Evolutionary conservation across 139 green algal genomes (phyloP).

Genomic region (Picochlorum sp.): DNA sequence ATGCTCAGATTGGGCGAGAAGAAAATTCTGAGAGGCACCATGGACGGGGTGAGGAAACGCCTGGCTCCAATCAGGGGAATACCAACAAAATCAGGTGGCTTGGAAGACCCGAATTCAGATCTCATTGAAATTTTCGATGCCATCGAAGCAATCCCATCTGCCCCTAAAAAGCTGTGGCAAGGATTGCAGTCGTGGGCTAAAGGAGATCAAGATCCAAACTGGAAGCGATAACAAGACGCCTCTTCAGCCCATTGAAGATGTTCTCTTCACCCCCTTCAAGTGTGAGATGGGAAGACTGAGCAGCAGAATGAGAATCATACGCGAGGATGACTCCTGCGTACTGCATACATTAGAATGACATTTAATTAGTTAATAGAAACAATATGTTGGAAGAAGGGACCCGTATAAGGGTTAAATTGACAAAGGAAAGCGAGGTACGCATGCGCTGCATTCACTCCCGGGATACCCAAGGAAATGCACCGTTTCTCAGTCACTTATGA

Average conservation of each 20-base stretch:
- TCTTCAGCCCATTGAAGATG: background rate
- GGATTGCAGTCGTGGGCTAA: constrained; percentile 13
- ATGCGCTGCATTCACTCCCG: too few relatives aligned
- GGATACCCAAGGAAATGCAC: too few relatives aligned
- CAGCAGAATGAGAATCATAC: too few relatives aligned
- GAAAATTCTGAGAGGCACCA: constrained; percentile 54
- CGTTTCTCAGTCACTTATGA: too few relatives aligned
- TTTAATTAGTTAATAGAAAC: background rate
- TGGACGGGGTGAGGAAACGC: constrained; percentile 61
- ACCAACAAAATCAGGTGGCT: constrained; percentile 72
- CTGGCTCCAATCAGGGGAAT: constrained; percentile 93
- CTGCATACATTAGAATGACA: background rate
- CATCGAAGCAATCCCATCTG: constrained; percentile 66
- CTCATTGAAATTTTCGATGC: constrained; percentile 86
- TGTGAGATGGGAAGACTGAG: background rate
- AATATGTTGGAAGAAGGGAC: constrained; percentile 3
- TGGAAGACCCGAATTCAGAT: constrained; percentile 86
- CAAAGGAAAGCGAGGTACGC: background rate
- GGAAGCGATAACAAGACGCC: background rate
- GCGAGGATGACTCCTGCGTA: too few relatives aligned
- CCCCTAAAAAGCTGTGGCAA: constrained; percentile 49
- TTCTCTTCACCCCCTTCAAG: background rate
- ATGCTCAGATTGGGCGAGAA: constrained; percentile 66
- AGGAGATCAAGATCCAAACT: constrained; percentile 27
- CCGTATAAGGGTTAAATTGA: background rate